These are phyloP conservation scores for Podospora sp. DNA, from an alignment of 495 filamentous ascomycete species.

Conservation along the genomic window DNA sequence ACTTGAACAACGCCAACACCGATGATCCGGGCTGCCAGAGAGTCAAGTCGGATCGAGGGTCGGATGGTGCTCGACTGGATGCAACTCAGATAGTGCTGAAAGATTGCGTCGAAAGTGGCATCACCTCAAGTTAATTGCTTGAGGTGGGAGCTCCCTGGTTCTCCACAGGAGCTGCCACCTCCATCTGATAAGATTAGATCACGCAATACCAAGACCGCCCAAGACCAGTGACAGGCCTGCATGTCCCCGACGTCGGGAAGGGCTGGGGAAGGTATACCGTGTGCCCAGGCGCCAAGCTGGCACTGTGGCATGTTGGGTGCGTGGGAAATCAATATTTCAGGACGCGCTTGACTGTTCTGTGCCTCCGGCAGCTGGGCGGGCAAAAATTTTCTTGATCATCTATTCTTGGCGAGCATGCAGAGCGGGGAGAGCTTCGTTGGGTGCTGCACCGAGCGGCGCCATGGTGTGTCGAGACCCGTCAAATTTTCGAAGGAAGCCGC, in stretches of 20 bases:
- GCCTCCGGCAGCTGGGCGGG: background rate
- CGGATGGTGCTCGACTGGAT: background rate
- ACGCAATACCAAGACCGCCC: background rate
- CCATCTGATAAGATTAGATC: conserved; percentile 26
- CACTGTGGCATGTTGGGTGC: conserved; percentile 10
- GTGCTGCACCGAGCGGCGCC: background rate
- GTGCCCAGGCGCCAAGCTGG: background rate
- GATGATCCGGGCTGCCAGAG: background rate
- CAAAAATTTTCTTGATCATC: background rate
- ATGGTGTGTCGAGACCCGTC: background rate
- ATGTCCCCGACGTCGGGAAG: background rate
- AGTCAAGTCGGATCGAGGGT: too few species aligned
- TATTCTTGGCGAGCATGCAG: background rate
- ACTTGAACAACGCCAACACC: background rate
- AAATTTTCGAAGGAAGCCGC: background rate
- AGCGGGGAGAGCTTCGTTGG: background rate
- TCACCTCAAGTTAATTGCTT: background rate
- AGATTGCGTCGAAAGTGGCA: background rate
- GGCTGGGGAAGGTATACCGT: conserved; percentile 18
- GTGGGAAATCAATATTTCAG: background rate
- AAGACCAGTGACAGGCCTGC: background rate
- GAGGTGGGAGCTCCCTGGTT: background rate
- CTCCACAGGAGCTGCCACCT: background rate
- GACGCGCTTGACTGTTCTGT: background rate
- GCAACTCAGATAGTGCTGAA: background rate